A percentile compares a stretch with the other conserved stretches of the same genome.
phyloP scores from a whole-genome alignment of 257 asterid species.

The Penstemon barbatus region DNA sequence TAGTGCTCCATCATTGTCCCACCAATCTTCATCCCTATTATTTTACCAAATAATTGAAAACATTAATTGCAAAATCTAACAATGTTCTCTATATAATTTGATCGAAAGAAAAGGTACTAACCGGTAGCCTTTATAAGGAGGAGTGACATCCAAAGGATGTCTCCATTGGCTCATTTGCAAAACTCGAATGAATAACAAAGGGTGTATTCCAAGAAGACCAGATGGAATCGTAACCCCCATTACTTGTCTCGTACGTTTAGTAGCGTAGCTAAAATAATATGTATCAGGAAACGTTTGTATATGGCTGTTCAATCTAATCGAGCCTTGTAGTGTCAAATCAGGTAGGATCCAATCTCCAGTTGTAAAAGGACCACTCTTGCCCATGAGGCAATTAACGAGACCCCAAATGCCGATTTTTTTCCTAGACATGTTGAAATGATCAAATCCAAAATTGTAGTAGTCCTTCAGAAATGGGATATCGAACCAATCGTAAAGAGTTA shows the following conservation, averaged over 20 bases:
- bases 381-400: conserved; percentile 69
- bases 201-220: conserved; percentile 81
- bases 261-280: conserved; percentile 93
- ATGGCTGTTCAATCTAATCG: conserved; percentile 60
- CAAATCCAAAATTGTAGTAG: conserved; percentile 90
- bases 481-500: conserved; percentile 82
- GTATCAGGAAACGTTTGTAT: conserved; percentile 75
- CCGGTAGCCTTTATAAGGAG: conserved; percentile 93
- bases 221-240: conserved; percentile 81
- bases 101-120: conserved; percentile 26
- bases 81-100: too few relatives aligned
- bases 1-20: conserved; percentile 99
- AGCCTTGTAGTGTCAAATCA: conserved; percentile 86
- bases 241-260: conserved; percentile 66
- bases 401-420: conserved; percentile 77
- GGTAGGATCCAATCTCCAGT: conserved; percentile 96
- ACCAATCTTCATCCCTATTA: conserved; percentile 95
- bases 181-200: conserved; percentile 76
- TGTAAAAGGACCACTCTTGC: conserved; percentile 86
- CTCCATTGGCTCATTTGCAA: conserved; percentile 91
- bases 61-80: too few relatives aligned
- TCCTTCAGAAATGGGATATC: conserved; percentile 74
- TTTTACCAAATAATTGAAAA: conserved; percentile 3
- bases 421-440: conserved; percentile 88
- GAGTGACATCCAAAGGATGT: conserved; percentile 67